Evolutionary conservation across 2,329 filamentous ascomycete species (phyloP), one percentile per base, ranked within the genome.

Genomic region (Botrytis aclada): DNA sequence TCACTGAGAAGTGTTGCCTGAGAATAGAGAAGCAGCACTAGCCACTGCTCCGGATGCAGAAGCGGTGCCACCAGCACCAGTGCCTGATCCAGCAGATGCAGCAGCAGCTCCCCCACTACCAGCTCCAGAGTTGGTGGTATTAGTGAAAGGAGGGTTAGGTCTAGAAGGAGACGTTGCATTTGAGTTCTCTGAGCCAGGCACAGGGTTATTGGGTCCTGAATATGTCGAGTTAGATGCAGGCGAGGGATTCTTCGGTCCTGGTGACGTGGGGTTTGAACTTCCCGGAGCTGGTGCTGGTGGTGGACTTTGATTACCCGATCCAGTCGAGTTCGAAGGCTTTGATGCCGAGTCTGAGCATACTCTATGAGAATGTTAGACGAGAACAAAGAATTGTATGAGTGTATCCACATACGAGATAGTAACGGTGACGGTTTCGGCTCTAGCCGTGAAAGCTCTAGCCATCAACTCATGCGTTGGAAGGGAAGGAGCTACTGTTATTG

Each of bases 401-500:
- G 18, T 9, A 56, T 29, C 37, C 41, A 71, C 70, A 45, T 71
- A 71, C 70, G 70, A 54, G 12, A 71, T 43, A 64, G 58, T 64
- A 16, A 66, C 45, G 54, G 70, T 71, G 22, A n/a, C 61, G 12
- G 61, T 56, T 34, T 66, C 60, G 9, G 61, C 61, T 71, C 70
- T 64, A 34, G 45, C 43, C n/a, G 56, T 14, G n/a, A 66, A 54
- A 56, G 65, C 65, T 69, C 70, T 54, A 41, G 61, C 43, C 37
- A 66, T 71, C 20, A 71, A 34, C 29, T 64, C 43, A 32, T 71
- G 61, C 5, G 61, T 66, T 34, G 70, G 70, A 41, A 71, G 62
- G 29, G 32, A n/a, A 54, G 69, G 61, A 20, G 70, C 70, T 66
- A n/a, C 29, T 43, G 70, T 71, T 43, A 71, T 64, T 43, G 61